Percentiles rank a stretch among this genome's conserved stretches.
phyloP scores from a whole-genome alignment of 345 rosid genomes.

The Mangifera indica region DNA sequence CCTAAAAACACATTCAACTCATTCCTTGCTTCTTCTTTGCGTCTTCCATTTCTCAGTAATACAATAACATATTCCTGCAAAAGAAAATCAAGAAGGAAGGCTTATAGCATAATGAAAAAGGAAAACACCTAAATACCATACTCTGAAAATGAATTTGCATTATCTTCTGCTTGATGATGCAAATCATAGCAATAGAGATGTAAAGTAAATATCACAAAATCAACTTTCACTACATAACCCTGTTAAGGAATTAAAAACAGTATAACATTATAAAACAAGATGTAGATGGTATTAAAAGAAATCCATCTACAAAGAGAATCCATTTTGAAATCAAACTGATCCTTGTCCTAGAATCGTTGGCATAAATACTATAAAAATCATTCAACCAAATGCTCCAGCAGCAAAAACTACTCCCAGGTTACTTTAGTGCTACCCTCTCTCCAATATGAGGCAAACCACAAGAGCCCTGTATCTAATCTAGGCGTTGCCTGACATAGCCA shows the following conservation, averaged over 20 bases:
- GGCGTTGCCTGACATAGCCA: background rate
- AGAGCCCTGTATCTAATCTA: background rate
- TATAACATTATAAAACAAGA: background rate
- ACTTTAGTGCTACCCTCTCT: background rate
- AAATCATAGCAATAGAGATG: background rate
- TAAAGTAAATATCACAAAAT: background rate
- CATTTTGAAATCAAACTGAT: background rate
- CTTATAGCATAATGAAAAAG: background rate
- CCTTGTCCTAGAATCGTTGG: background rate
- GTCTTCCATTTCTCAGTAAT: slow-evolving; percentile 81
- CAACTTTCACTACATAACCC: background rate
- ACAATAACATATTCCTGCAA: slow-evolving; percentile 90
- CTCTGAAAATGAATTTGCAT: background rate
- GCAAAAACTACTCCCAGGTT: background rate
- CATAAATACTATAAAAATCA: background rate
- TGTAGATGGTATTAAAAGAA: background rate
- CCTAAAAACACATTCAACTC: slow-evolving; percentile 91
- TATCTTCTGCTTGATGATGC: background rate
- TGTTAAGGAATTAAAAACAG: background rate
- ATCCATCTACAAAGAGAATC: background rate
- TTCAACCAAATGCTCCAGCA: background rate
- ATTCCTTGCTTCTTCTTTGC: slow-evolving; percentile 77
- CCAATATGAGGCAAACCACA: background rate
- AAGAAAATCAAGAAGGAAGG: slow-evolving; percentile 15
- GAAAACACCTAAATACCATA: background rate